Evolutionary conservation across 805 yeast species (phyloP).

Genomic region (Nadsonia fulvescens): DNA sequence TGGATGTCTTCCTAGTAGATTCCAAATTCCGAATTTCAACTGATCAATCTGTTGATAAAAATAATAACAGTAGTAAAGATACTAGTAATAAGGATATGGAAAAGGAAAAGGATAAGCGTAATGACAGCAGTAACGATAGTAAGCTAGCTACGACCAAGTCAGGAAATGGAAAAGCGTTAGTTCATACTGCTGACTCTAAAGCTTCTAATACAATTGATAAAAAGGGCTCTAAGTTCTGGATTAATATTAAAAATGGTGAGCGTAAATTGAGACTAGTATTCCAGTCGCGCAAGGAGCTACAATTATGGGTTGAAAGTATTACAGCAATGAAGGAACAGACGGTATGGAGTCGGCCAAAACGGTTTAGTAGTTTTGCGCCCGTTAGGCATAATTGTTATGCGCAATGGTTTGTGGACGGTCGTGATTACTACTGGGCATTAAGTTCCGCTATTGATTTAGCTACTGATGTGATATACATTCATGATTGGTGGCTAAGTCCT

Average conservation of each 20-base stretch:
- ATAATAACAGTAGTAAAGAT: slow-evolving; percentile 3
- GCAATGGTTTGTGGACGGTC: slow-evolving; percentile 91
- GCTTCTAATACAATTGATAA: too few relatives aligned
- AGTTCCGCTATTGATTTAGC: slow-evolving; percentile 88
- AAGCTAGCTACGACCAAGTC: too few relatives aligned
- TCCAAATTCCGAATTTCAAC: slow-evolving; percentile 42
- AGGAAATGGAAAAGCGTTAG: too few relatives aligned
- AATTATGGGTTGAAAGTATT: slow-evolving; percentile 66
- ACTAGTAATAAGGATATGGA: slow-evolving; percentile 9
- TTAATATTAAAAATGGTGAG: slow-evolving; percentile 20
- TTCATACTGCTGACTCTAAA: too few relatives aligned
- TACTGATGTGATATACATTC: slow-evolving; percentile 78
- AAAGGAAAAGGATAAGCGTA: slow-evolving; percentile 4
- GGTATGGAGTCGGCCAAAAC: slow-evolving; percentile 51
- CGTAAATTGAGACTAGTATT: slow-evolving; percentile 33
- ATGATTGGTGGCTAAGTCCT: slow-evolving; percentile 98
- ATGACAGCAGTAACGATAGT: too few relatives aligned
- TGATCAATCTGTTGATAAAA: slow-evolving; percentile 13
- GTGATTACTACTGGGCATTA: slow-evolving; percentile 94
- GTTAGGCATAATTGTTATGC: slow-evolving; percentile 70
- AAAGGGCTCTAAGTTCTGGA: slow-evolving; percentile 8
- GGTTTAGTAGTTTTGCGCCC: slow-evolving; percentile 90
- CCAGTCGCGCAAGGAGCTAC: slow-evolving; percentile 62
- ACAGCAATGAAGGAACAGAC: slow-evolving; percentile 48
- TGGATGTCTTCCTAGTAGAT: slow-evolving; percentile 87